Evolutionary conservation across 352 stramenopile species (phyloP).

Genomic region (Pythium brachiatum): DNA sequence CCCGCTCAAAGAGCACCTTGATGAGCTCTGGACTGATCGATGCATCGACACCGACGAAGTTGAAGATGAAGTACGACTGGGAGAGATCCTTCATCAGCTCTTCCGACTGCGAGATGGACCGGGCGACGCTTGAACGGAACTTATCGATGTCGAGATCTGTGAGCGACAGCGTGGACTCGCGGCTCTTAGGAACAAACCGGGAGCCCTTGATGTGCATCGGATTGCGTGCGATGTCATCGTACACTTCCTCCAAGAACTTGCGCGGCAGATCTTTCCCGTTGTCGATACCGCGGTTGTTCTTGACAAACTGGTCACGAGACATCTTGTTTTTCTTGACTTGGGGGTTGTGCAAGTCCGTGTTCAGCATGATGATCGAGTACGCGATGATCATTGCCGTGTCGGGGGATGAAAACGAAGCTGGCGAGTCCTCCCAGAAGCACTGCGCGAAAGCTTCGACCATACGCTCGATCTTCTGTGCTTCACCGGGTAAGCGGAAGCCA

Average conservation of each 20-base stretch:
- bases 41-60: conserved; percentile 90
- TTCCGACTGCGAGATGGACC: conserved; percentile 77
- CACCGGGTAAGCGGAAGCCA: conserved; percentile 96
- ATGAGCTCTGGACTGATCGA: conserved; percentile 90
- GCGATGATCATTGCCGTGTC: conserved; percentile 90
- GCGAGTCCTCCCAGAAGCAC: conserved; percentile 97
- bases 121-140: conserved; percentile 59
- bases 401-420: conserved; percentile 60
- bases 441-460: conserved; percentile 97
- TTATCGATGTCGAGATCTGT: conserved; percentile 76
- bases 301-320: conserved; percentile 97
- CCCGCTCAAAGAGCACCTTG: conserved; percentile 89
- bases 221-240: conserved; percentile 92
- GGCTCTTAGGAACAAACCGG: conserved; percentile 45
- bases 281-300: conserved; percentile 94
- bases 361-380: conserved; percentile 91
- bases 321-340: conserved; percentile 96
- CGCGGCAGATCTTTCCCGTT: conserved; percentile 88
- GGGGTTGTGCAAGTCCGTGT: conserved; percentile 89
- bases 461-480: conserved; percentile 98
- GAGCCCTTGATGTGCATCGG: conserved; percentile 92
- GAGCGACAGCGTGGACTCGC: conserved; percentile 40
- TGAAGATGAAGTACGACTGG: conserved; percentile 82
- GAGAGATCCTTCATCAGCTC: conserved; percentile 85
- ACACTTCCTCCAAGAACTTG: conserved; percentile 93